These are phyloP conservation scores for Colletotrichum lentis DNA, from an alignment of 2,329 filamentous ascomycete species.

Conservation along the genomic window DNA sequence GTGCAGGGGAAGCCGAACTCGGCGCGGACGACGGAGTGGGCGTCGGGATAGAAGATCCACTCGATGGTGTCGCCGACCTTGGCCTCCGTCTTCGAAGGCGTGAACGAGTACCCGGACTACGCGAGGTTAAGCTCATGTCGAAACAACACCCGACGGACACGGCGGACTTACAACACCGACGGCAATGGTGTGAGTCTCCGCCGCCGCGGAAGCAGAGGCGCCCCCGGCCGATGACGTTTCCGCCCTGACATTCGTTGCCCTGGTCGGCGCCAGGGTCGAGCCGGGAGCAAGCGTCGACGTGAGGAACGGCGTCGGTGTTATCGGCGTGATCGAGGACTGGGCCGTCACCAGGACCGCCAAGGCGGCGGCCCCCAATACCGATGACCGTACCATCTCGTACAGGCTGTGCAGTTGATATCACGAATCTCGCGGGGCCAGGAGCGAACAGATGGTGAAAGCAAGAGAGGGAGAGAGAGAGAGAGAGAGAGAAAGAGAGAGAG, in stretches of 20 bases:
- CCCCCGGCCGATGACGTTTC: background rate
- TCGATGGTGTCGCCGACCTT: conserved; percentile 59
- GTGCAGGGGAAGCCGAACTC: conserved; percentile 69
- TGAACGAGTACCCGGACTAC: conserved; percentile 46
- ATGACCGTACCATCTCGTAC: conserved; percentile 16
- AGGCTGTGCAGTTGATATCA: background rate
- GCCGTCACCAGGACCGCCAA: conserved; percentile 16
- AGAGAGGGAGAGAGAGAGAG: too few species aligned
- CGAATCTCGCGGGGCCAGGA: background rate
- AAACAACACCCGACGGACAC: background rate
- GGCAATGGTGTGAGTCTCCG: conserved; percentile 32
- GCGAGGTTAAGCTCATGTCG: background rate
- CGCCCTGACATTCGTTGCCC: background rate
- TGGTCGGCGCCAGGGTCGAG: background rate
- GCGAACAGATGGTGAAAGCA: background rate
- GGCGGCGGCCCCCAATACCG: conserved; percentile 5
- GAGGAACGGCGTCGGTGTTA: conserved; percentile 19
- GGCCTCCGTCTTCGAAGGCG: conserved; percentile 45
- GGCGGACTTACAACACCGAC: conserved; percentile 32
- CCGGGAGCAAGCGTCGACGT: background rate
- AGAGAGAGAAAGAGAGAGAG: too few species aligned
- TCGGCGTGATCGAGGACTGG: conserved; percentile 14
- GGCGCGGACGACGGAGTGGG: conserved; percentile 70
- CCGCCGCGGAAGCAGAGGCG: background rate
- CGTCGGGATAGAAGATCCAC: conserved; percentile 69